Base-by-base conservation (phyloP, 805 yeast genomes). In the Nadsonia fulvescens region DNA sequence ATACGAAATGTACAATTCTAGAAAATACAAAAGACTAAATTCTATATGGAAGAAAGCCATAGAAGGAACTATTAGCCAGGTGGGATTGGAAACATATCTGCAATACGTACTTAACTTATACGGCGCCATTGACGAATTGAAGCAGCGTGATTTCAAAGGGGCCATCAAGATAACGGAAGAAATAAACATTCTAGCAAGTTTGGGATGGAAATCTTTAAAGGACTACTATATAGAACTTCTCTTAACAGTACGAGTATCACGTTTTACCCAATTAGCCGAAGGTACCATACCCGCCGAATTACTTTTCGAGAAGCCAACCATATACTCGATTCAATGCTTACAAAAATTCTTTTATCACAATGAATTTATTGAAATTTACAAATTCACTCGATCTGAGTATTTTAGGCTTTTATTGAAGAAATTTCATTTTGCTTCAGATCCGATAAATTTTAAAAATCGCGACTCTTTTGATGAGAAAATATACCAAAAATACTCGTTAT, bases 151-250 rank as follows among this genome's bases (percentile, higher is more conserved):
- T n/a, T 32, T 46, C 15, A 25, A 29, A 12, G 30, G 28, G 9
- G 78, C 76, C 41, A 65, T 63, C 30, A 89, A 91, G 13, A 64
- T 81, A 4, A 52, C 67, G 22, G 63, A 66, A 16, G 70, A 69
- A 40, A 54, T 77, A 18, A 63, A 63, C 14, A 60, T 57, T 17
- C 50, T 70, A 3, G 62, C 77, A 9, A 56, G 56, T 21, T 61
- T 58, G 32, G 65, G 76, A 19, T 81, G 74, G 34, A 40, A 57
- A 23, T 61, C 62, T 22, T 40, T 78, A 21, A 60, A 61, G 31
- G 43, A 49, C 5, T 62, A 62, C 38, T 65, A 74, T 34, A 54
- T 54, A 14, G 42, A 56, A 9, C 34, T 68, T 12, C 51, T 46
- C 26, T 52, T 53, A 28, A 42, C 40, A 14, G 55, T 53, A 23